Conservation (phyloP, 441 rosid genomes). For the Syzygium malaccense region DNA sequence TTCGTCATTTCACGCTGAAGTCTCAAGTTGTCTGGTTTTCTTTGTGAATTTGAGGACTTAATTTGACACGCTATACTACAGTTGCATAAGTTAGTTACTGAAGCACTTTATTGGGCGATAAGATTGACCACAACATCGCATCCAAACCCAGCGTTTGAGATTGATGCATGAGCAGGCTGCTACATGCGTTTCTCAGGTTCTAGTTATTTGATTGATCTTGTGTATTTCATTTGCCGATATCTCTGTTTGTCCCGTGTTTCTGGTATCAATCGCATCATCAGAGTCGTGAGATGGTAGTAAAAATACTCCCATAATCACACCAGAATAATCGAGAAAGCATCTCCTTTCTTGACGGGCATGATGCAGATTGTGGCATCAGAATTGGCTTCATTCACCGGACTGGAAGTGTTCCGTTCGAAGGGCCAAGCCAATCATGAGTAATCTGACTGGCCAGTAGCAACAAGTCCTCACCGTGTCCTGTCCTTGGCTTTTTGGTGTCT, state of each 20-base stretch:
- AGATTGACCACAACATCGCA: not conserved
- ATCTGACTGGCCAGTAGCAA: not conserved
- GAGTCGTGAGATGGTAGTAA: not conserved
- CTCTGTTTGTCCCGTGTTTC: not conserved
- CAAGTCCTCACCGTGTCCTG: not conserved
- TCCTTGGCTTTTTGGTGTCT: not conserved
- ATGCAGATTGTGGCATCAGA: not conserved
- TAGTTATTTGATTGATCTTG: not conserved
- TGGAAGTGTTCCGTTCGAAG: not conserved
- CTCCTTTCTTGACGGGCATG: not conserved
- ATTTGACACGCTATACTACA: not conserved
- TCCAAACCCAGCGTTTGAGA: not conserved
- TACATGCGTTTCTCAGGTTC: not conserved
- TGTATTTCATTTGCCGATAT: not conserved
- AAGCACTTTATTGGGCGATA: not conserved
- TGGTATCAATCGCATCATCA: not conserved
- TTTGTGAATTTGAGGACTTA: not conserved
- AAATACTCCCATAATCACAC: not conserved
- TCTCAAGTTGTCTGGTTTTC: not conserved
- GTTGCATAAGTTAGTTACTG: not conserved
- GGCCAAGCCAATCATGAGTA: not conserved
- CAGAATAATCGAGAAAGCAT: not conserved
- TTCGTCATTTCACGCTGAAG: not conserved
- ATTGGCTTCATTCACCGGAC: not conserved
- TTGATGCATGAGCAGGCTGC: not conserved